Base-by-base conservation (phyloP, 331 rosid genomes). In the Acacia concinna region DNA sequence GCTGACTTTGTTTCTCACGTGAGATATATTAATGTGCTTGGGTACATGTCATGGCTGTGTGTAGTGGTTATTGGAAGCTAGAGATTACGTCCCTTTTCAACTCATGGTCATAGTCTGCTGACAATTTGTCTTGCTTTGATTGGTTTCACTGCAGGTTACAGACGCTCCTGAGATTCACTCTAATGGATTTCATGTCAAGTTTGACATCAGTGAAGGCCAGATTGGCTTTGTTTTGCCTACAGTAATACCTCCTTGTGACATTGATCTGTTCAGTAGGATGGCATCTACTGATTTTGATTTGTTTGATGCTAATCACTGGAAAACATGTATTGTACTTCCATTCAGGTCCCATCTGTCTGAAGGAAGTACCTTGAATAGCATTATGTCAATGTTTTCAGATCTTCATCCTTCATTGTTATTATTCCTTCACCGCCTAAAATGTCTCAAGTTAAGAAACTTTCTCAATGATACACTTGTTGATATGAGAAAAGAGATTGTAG, bases 121-220 rank as follows among this genome's bases (percentile, higher is more conserved):
- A 57, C 71, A 62, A 17, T 69, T 66, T 79, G 70, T 68, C 74
- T 79, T 40, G 49, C 73, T 80, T 37, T 11, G 57, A 56, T 32
- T 79, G 81, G 67, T 78, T 74, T 70, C 56, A 64, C 81, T 87
- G 81, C 91, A 95, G 99, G 88, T 95, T 79, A 93, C 99, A 41
- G 97, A 95, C 88, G 92, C 96, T 85, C 99, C 99, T n/a, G 97
- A 95, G 87, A 95, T 95, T 84, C 99, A 95, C 85, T 95, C 99
- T 71, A 93, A 95, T 79, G 98, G 99, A 34, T 95, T 95, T 77
- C 99, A 95, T 87, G 89, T 91, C 78, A 95, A 95, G 89, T 95
- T 95, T 87, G 99, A 93, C 83, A 91, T 90, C 66, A 88, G 96
- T 78, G 94, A 95, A 83, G 99, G 96, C 46, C 96, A 95, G 84